Conservation (phyloP, 2,329 filamentous ascomycete species). For the Ceratocystis ficicola region DNA sequence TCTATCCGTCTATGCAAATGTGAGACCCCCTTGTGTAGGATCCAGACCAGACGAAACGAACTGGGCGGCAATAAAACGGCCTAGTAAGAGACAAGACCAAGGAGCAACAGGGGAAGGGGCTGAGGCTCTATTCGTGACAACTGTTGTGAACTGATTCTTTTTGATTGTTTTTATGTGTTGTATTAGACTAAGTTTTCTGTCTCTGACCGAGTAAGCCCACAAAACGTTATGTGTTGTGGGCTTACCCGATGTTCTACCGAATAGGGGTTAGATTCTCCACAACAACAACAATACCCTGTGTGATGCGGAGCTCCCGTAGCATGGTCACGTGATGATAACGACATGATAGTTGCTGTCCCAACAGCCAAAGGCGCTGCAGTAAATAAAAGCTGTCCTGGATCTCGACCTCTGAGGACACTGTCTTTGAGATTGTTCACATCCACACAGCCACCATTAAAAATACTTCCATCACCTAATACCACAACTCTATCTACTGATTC, state of each 20-base stretch:
- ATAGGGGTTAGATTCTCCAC: no score
- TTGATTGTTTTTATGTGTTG: no score
- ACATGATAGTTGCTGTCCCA: conserved; percentile 22
- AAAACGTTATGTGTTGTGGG: no score
- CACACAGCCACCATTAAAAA: neutral
- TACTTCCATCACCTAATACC: conserved; percentile 21
- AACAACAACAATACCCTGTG: neutral
- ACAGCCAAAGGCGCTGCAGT: conserved; percentile 30
- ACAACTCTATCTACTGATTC: conserved; percentile 23
- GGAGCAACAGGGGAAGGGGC: no score
- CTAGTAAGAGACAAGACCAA: no score
- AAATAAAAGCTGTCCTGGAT: conserved; percentile 33
- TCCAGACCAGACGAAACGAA: neutral
- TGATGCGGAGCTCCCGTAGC: neutral
- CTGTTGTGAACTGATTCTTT: no score
- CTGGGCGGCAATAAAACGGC: neutral
- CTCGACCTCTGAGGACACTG: neutral
- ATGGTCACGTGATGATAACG: conserved; percentile 1
- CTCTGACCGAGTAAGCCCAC: no score
- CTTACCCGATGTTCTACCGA: no score
- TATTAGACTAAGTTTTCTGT: no score
- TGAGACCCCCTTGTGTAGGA: neutral
- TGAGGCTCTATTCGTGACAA: no score
- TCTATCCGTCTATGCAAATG: neutral
- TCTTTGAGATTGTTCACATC: neutral